These are phyloP conservation scores for Phialophora chinensis DNA, from an alignment of 2,329 filamentous ascomycete genomes.

Conservation along the genomic window DNA sequence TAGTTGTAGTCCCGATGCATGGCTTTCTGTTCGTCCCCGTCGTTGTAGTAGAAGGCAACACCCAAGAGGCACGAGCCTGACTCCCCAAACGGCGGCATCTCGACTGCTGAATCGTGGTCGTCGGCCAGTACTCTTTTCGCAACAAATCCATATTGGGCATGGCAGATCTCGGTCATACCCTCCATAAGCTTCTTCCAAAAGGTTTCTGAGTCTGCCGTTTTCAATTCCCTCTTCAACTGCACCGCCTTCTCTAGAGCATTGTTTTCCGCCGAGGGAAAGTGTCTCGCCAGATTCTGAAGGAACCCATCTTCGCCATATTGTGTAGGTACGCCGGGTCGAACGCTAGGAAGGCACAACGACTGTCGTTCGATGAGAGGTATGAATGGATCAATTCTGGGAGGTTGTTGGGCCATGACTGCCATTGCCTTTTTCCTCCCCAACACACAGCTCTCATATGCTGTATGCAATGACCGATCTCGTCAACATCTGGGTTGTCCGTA, in stretches of 20 bases:
- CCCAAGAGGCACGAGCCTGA: slow-evolving; percentile 68
- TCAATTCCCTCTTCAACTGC: slow-evolving; percentile 63
- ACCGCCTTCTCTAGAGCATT: slow-evolving; percentile 67
- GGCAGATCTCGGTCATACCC: slow-evolving; percentile 66
- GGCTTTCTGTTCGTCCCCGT: slow-evolving; percentile 59
- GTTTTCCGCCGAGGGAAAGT: slow-evolving; percentile 59
- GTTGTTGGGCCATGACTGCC: slow-evolving; percentile 25
- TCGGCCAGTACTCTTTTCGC: slow-evolving; percentile 67
- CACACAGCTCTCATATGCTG: slow-evolving; percentile 8
- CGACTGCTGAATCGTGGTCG: slow-evolving; percentile 63
- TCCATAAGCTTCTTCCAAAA: slow-evolving; percentile 71
- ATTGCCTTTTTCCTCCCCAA: background rate
- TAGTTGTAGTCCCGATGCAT: slow-evolving; percentile 68
- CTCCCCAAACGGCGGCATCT: slow-evolving; percentile 66
- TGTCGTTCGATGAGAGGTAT: slow-evolving; percentile 44
- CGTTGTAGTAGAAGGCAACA: slow-evolving; percentile 69
- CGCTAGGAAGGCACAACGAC: slow-evolving; percentile 51
- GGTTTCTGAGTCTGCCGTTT: slow-evolving; percentile 59
- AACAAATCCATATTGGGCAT: slow-evolving; percentile 72
- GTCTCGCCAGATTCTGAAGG: slow-evolving; percentile 44
- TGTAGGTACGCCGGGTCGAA: slow-evolving; percentile 50
- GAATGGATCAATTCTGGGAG: slow-evolving; percentile 1
- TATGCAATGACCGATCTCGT: slow-evolving; percentile 1
- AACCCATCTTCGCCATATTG: slow-evolving; percentile 54
- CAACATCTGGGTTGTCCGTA: background rate